phyloP scores from a whole-genome alignment of 2,329 filamentous ascomycete species.

The Pseudonectria foliicola region DNA sequence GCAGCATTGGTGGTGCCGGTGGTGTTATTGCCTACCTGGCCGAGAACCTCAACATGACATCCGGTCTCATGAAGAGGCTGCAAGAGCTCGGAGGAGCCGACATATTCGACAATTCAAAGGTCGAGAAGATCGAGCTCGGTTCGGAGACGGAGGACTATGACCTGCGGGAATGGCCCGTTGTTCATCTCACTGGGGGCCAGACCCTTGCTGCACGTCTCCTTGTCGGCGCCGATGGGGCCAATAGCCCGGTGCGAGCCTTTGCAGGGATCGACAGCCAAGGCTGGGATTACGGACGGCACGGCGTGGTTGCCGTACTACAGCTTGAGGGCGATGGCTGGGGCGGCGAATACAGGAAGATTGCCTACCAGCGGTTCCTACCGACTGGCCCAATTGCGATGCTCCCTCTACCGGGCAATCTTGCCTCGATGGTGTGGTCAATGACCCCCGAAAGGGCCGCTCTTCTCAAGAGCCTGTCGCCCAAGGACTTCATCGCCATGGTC shows the following conservation, averaged over 20 bases:
- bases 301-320: constrained; percentile 81
- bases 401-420: constrained; percentile 74
- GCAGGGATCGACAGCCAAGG: constrained; percentile 78
- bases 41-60: constrained; percentile 86
- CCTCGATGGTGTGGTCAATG: constrained; percentile 92
- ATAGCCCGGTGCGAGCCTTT: constrained; percentile 86
- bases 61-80: constrained; percentile 65
- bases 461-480: constrained; percentile 65
- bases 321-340: constrained; percentile 56
- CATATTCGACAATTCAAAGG: constrained; percentile 68
- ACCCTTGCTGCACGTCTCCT: constrained; percentile 74
- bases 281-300: constrained; percentile 90
- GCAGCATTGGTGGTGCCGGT: constrained; percentile 31
- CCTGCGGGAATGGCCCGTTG: constrained; percentile 78
- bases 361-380: constrained; percentile 92
- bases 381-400: constrained; percentile 88
- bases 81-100: constrained; percentile 61
- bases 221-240: constrained; percentile 89
- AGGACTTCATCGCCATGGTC: constrained; percentile 78
- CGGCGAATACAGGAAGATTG: constrained; percentile 56
- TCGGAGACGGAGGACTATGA: constrained; percentile 62
- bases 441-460: constrained; percentile 71
- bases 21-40: constrained; percentile 89
- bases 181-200: constrained; percentile 62
- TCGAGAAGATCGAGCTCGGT: constrained; percentile 74